These are phyloP conservation scores for Exophiala alcalophila DNA, from an alignment of 2,329 filamentous ascomycete species.

Conservation along the genomic window DNA sequence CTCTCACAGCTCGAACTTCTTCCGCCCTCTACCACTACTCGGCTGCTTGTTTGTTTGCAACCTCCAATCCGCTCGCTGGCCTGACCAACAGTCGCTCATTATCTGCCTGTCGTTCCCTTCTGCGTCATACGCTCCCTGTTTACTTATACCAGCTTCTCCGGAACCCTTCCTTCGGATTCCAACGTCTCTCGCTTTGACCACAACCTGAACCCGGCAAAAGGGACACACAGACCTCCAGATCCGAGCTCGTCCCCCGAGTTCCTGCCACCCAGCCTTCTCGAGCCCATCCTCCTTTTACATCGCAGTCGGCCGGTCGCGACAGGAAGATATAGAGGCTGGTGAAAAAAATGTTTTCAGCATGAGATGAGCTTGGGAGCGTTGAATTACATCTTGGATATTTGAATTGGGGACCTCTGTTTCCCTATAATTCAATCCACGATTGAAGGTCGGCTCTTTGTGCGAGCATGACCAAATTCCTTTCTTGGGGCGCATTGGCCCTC, in stretches of 20 bases:
- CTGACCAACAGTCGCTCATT: conserved; percentile 30
- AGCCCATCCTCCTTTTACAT: conserved; percentile 4
- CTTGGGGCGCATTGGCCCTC: conserved; percentile 25
- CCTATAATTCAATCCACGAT: conserved; percentile 2
- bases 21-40: conserved; percentile 28
- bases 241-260: conserved; percentile 11
- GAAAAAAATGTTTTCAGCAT: conserved; percentile 22
- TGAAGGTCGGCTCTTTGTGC: conserved; percentile 1
- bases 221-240: conserved; percentile 5
- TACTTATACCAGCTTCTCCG: neutral
- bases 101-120: conserved; percentile 18
- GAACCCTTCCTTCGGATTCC: conserved; percentile 1
- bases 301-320: conserved; percentile 86
- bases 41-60: conserved; percentile 29
- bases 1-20: conserved; percentile 30
- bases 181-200: neutral
- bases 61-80: conserved; percentile 14
- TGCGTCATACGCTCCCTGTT: conserved; percentile 14
- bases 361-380: conserved; percentile 42
- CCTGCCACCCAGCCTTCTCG: conserved; percentile 6
- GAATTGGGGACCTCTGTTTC: conserved; percentile 13
- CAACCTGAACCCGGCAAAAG: conserved; percentile 1
- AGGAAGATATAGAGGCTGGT: conserved; percentile 53
- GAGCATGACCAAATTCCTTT: conserved; percentile 19
- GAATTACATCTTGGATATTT: conserved; percentile 70